Percentiles rank a stretch among this genome's conserved stretches.
phyloP scores from a whole-genome alignment of 2,329 filamentous ascomycete species.

The Scopulariopsis brevicaulis region DNA sequence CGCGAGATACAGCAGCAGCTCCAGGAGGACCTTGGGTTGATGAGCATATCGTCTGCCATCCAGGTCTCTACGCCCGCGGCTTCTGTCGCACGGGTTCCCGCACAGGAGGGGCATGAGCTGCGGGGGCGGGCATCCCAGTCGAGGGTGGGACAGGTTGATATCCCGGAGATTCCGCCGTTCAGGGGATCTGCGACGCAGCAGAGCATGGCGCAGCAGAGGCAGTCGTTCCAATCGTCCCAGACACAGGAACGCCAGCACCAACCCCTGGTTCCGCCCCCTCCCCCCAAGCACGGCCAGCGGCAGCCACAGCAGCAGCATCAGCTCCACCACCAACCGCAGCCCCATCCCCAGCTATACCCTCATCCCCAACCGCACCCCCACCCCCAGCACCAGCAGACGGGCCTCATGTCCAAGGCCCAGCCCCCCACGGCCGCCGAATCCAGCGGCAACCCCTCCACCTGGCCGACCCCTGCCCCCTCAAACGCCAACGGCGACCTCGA shows the following conservation, averaged over 20 bases:
- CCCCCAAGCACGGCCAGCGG: neutral
- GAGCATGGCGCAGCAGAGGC: conserved; percentile 3
- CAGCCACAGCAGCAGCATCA: neutral
- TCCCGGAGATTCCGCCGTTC: conserved; percentile 46
- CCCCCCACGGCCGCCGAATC: conserved; percentile 19
- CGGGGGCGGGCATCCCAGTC: conserved; percentile 24
- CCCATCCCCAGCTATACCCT: conserved; percentile 9
- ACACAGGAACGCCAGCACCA: conserved; percentile 12
- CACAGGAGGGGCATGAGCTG: conserved; percentile 12
- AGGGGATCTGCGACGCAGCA: conserved; percentile 23
- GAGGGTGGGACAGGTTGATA: conserved; percentile 25
- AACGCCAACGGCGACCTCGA: conserved; percentile 63
- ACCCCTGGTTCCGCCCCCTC: conserved; percentile 5
- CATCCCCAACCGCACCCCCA: conserved; percentile 8
- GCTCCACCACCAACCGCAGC: neutral
- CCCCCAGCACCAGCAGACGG: conserved; percentile 8
- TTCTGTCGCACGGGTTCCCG: conserved; percentile 19
- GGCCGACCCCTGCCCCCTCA: conserved; percentile 43
- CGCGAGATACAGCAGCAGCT: conserved; percentile 49
- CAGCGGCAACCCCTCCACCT: conserved; percentile 29
- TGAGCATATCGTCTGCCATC: conserved; percentile 35
- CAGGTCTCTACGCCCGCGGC: conserved; percentile 8
- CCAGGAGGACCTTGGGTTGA: conserved; percentile 47
- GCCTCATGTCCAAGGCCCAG: conserved; percentile 17
- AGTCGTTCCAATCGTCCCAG: neutral